Base-by-base conservation (phyloP, 148 eudicot genomes). In the Suaeda aralocaspica region DNA sequence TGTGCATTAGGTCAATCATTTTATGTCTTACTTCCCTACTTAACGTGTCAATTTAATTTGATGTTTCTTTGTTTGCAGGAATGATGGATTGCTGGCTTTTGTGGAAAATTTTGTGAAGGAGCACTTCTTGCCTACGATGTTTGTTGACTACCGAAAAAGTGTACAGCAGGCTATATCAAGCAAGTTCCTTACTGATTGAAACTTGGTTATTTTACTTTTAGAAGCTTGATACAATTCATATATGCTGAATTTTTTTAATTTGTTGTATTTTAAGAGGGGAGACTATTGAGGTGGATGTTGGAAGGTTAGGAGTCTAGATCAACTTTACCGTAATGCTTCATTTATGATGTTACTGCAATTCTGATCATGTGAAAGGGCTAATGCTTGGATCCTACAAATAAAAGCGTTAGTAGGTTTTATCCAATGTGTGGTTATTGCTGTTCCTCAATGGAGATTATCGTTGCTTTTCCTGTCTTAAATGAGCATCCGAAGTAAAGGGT, bases 111-210 rank as follows among this genome's bases (percentile, higher is more conserved):
- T 94, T 76, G 97, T 91, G 82, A 94, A 94, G 77, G 99, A 94
- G 64, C 99, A 91, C 52, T 94, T 94, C 69, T 79, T 94, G 68
- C 99, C 99, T 52, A 87, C 99, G 61, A 87, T 94, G 97, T 91
- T 87, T 76, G 97, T 94, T 51, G 99, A 94, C 82, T 94, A 94
- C 83, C 88, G 99, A 69, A 94, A 94, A 91, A 78, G 96, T 72
- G 90, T 94, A 45, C 99, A 94, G 74, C 99, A 94, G 82, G 97
- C 99, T 65, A 92, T 92, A 88, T 90, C 98, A 85, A 92, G 98
- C 77, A 82, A 78, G 96, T 86, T 74, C 74, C 53, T 36, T 36
- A 36, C 4, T 39, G 18, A 39, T 24, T 33, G 29, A 42, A 26
- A 33, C 68, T 56, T n/a, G n/a, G n/a, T n/a, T n/a, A n/a, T n/a